These are phyloP conservation scores for Acer negundo DNA, from an alignment of 345 rosid species.

Conservation along the genomic window DNA sequence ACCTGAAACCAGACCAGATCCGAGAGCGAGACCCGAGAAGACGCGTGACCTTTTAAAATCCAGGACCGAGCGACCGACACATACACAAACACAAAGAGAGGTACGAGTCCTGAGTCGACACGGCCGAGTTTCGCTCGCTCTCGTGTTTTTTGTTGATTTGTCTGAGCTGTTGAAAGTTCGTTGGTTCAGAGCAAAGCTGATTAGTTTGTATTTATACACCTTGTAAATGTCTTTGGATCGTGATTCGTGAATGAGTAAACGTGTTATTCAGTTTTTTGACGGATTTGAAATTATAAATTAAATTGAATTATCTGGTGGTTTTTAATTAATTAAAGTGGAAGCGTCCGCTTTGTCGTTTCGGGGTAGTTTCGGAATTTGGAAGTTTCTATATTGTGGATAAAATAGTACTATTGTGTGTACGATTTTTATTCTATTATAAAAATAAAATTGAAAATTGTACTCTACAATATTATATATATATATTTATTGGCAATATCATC, in stretches of 20 bases:
- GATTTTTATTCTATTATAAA: no score
- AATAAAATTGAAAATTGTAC: no score
- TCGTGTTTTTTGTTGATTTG: background rate
- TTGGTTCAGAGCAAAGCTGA: background rate
- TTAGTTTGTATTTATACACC: background rate
- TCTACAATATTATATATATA: no score
- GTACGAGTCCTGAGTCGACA: background rate
- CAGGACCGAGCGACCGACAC: conserved; percentile 2
- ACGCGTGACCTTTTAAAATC: background rate
- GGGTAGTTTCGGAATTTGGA: conserved; percentile 33
- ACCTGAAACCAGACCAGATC: conserved; percentile 5
- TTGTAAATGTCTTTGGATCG: background rate
- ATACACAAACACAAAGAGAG: no score
- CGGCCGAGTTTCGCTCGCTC: conserved; percentile 9
- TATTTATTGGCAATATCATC: no score
- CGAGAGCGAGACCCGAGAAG: background rate
- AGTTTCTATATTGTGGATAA: conserved; percentile 10
- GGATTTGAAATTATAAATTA: conserved; percentile 20
- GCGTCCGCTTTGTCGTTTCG: conserved; percentile 26
- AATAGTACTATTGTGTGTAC: conserved; percentile 15
- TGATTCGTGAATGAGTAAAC: background rate
- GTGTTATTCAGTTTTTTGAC: background rate
- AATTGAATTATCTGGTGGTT: background rate
- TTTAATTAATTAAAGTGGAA: background rate
- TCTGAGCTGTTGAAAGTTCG: conserved; percentile 1